phyloP scores from a whole-genome alignment of 768 basidiomycete species.

The Suillus alpinus region DNA sequence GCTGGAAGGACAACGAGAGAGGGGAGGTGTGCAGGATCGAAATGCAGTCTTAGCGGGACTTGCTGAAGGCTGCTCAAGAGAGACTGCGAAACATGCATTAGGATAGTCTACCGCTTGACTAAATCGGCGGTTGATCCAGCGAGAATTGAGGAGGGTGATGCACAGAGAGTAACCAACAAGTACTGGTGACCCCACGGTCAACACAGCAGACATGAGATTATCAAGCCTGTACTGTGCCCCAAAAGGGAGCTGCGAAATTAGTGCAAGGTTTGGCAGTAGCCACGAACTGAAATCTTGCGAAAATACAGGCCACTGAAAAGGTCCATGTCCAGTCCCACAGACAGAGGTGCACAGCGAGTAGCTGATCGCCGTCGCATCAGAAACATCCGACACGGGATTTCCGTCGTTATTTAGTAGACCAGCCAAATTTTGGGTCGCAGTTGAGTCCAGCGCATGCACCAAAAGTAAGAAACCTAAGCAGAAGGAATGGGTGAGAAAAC shows the following conservation, averaged over 20 bases:
- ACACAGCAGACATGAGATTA: slow-evolving; percentile 41
- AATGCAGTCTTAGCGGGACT: slow-evolving; percentile 26
- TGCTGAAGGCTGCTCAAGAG: slow-evolving; percentile 38
- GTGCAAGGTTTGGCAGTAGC: slow-evolving; percentile 48
- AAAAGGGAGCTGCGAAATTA: slow-evolving; percentile 49
- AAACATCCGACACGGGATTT: slow-evolving; percentile 1
- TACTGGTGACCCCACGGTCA: slow-evolving; percentile 43
- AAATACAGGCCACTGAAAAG: slow-evolving; percentile 18
- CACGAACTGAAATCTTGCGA: slow-evolving; percentile 40
- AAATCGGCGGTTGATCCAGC: slow-evolving; percentile 38
- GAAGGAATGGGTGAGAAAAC: background rate
- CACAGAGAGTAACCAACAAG: slow-evolving; percentile 45
- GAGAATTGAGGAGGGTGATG: slow-evolving; percentile 40
- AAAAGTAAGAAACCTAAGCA: background rate
- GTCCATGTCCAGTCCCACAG: slow-evolving; percentile 11
- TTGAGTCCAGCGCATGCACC: too few species aligned
- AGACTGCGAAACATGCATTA: slow-evolving; percentile 17
- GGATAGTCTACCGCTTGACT: slow-evolving; percentile 25
- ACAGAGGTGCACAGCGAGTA: background rate
- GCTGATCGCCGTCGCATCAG: slow-evolving; percentile 12
- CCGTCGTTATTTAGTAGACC: slow-evolving; percentile 4
- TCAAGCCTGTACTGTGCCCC: slow-evolving; percentile 37
- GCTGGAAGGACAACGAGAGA: slow-evolving; percentile 35
- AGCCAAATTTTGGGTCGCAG: background rate
- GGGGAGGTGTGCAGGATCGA: slow-evolving; percentile 21